phyloP scores from a whole-genome alignment of 306 rosid genomes.

The Dicorynia guianensis region DNA sequence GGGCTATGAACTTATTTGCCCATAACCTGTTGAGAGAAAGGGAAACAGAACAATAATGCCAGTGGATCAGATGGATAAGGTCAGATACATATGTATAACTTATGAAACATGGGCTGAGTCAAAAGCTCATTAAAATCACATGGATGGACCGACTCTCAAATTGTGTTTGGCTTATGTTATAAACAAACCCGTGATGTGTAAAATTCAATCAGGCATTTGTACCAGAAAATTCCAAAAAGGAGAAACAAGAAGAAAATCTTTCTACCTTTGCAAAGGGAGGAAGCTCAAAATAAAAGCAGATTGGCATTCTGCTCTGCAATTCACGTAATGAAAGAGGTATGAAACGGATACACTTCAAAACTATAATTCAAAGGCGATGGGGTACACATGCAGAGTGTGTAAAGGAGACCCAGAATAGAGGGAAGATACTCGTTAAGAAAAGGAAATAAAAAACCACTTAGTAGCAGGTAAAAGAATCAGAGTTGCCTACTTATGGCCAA shows the following conservation, averaged over 20 bases:
- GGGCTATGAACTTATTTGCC: neutral
- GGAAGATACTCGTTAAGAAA: too few species aligned
- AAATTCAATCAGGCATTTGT: neutral
- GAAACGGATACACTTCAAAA: too few species aligned
- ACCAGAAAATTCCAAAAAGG: neutral
- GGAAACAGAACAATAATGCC: neutral
- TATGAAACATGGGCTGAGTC: neutral
- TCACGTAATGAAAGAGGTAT: too few species aligned
- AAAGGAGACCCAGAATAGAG: too few species aligned
- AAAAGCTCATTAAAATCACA: slow-evolving; percentile 33
- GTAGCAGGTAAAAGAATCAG: too few species aligned
- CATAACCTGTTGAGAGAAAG: slow-evolving; percentile 3
- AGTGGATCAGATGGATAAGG: slow-evolving; percentile 6
- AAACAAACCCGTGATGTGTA: neutral
- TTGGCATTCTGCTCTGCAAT: too few species aligned
- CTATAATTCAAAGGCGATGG: too few species aligned
- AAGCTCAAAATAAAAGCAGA: too few species aligned
- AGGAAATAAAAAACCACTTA: too few species aligned
- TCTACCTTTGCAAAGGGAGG: neutral
- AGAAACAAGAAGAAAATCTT: neutral
- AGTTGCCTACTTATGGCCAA: neutral
- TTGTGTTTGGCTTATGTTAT: neutral
- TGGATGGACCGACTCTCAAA: slow-evolving; percentile 28
- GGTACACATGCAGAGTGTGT: too few species aligned
- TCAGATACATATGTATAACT: neutral